phyloP scores from a whole-genome alignment of 164 flowering plant genomes.

The Platanus orientalis region DNA sequence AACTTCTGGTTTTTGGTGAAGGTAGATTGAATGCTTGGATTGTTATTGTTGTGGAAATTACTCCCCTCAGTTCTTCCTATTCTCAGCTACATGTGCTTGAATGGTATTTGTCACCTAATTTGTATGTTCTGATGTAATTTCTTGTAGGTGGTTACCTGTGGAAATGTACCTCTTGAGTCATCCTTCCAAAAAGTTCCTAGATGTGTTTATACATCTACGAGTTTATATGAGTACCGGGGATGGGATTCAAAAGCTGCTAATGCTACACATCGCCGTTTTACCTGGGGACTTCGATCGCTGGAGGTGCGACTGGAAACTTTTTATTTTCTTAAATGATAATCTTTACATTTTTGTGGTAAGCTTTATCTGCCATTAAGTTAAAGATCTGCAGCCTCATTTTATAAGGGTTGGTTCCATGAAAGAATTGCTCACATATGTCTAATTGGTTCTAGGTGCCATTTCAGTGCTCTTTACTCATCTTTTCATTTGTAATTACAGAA shows the following conservation, averaged over 20 bases:
- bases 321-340: too few relatives aligned
- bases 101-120: slow-evolving; percentile 2
- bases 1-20: too few relatives aligned
- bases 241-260: slow-evolving; percentile 96
- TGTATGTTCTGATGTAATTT: not conserved
- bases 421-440: too few relatives aligned
- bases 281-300: slow-evolving; percentile 84
- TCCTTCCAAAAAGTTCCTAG: slow-evolving; percentile 77
- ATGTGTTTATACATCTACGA: slow-evolving; percentile 90
- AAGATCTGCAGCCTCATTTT: too few relatives aligned
- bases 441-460: too few relatives aligned
- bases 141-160: slow-evolving; percentile 92
- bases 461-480: too few relatives aligned
- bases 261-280: slow-evolving; percentile 82
- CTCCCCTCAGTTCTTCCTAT: not conserved
- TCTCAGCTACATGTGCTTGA: not conserved
- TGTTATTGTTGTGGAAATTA: not conserved
- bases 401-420: too few relatives aligned
- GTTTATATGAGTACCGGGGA: slow-evolving; percentile 89
- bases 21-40: too few relatives aligned
- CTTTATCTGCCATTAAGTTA: too few relatives aligned
- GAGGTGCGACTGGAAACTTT: slow-evolving; percentile 52
- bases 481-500: too few relatives aligned
- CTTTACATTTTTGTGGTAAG: too few relatives aligned
- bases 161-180: slow-evolving; percentile 90